These are phyloP conservation scores for Paraphoma sp. DNA, from an alignment of 2,329 filamentous ascomycete genomes.

Conservation along the genomic window DNA sequence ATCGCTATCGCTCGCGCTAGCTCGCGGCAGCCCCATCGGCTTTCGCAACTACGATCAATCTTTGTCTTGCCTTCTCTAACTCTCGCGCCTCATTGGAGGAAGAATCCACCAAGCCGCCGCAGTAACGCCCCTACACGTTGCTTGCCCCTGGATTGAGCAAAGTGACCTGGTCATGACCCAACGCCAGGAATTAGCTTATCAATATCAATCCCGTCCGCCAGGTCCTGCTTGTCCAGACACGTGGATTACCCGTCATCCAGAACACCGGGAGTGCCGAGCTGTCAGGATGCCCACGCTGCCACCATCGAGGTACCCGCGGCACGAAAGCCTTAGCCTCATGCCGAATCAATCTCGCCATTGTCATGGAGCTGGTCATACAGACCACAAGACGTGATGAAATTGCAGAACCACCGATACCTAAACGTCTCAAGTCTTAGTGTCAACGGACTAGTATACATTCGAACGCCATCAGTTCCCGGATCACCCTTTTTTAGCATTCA, in stretches of 20 bases:
- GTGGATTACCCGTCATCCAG: constrained; percentile 6
- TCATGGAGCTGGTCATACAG: neutral
- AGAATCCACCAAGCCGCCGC: neutral
- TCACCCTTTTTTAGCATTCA: too few species aligned
- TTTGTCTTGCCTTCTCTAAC: too few species aligned
- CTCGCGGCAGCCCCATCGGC: too few species aligned
- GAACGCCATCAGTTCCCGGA: too few species aligned
- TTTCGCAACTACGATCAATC: too few species aligned
- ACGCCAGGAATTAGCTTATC: constrained; percentile 9
- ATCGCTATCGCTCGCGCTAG: too few species aligned
- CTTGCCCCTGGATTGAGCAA: neutral
- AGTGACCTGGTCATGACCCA: neutral
- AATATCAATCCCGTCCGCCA: constrained; percentile 1
- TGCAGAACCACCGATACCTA: neutral
- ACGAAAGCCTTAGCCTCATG: neutral
- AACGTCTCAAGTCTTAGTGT: neutral
- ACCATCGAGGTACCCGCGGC: neutral
- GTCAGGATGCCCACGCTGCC: neutral
- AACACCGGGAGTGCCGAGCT: neutral
- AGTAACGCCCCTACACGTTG: neutral
- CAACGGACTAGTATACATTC: too few species aligned
- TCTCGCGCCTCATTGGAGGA: neutral
- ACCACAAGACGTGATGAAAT: neutral
- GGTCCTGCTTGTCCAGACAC: constrained; percentile 3
- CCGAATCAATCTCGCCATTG: neutral